phyloP scores from a whole-genome alignment of 495 filamentous ascomycete genomes.

The Penicillium ochrochloron region DNA sequence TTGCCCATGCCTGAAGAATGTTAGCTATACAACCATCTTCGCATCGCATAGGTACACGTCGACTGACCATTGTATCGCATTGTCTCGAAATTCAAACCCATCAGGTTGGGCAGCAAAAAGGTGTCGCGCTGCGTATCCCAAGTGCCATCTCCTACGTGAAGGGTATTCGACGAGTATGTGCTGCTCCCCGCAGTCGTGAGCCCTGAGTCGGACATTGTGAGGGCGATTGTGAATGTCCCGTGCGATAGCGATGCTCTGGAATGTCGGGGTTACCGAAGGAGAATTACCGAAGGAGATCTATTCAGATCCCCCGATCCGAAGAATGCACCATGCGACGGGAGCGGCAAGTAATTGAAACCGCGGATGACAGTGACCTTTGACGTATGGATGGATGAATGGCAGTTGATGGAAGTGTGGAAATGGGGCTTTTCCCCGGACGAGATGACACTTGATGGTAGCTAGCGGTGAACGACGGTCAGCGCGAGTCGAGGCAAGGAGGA shows the following conservation, averaged over 20 bases:
- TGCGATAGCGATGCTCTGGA: conserved; percentile 36
- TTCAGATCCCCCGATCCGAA: conserved; percentile 50
- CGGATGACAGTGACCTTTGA: conserved; percentile 13
- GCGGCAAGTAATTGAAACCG: conserved; percentile 23
- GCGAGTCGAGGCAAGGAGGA: conserved; percentile 8
- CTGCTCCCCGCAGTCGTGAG: conserved; percentile 81
- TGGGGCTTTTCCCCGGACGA: conserved; percentile 10
- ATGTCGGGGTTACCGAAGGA: conserved; percentile 9
- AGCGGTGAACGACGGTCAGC: conserved; percentile 17
- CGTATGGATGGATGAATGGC: conserved; percentile 3
- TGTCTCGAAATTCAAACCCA: conserved; percentile 89
- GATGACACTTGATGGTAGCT: conserved; percentile 9
- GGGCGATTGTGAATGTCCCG: conserved; percentile 5
- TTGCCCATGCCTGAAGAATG: conserved; percentile 81
- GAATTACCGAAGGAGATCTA: conserved; percentile 51
- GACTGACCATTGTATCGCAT: conserved; percentile 90
- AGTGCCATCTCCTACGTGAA: conserved; percentile 89
- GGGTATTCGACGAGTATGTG: conserved; percentile 79
- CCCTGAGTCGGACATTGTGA: conserved; percentile 49
- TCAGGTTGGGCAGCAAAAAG: conserved; percentile 84
- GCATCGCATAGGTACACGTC: not conserved
- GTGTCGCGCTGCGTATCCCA: conserved; percentile 85
- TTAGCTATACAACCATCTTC: conserved; percentile 7
- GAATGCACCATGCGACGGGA: conserved; percentile 54
- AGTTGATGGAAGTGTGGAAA: conserved; percentile 10